These are phyloP conservation scores for Fusarium sp. DNA, from an alignment of 2,329 filamentous ascomycete genomes.

Conservation along the genomic window DNA sequence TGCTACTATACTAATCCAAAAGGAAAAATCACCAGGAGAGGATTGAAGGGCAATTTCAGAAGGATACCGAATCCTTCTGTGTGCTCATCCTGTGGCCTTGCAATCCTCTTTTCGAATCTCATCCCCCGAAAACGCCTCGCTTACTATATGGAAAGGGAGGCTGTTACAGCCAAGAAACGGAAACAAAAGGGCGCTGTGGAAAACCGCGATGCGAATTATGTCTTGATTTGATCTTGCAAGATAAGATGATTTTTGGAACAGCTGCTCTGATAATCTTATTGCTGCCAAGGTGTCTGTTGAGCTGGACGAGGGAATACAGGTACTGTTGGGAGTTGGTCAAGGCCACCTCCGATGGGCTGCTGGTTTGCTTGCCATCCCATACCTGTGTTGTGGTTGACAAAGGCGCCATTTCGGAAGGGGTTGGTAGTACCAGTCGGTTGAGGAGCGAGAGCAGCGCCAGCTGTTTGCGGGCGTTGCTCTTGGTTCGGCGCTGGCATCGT, in stretches of 20 bases:
- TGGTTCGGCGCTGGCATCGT: constrained; percentile 42
- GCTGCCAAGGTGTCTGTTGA: constrained; percentile 70
- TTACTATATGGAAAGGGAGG: constrained; percentile 44
- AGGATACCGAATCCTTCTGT: neutral
- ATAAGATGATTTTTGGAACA: neutral
- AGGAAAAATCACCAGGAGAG: constrained; percentile 20
- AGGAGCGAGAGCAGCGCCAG: constrained; percentile 65
- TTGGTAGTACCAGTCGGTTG: constrained; percentile 92
- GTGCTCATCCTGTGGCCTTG: constrained; percentile 16
- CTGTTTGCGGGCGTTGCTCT: constrained; percentile 57
- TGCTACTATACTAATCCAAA: constrained; percentile 42
- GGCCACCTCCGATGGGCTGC: constrained; percentile 80
- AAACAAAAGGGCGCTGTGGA: constrained; percentile 11
- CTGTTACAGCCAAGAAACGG: constrained; percentile 35
- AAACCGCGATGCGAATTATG: constrained; percentile 15
- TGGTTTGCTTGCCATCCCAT: constrained; percentile 86
- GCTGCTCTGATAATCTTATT: constrained; percentile 43
- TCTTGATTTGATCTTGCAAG: neutral
- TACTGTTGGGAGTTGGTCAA: constrained; percentile 81
- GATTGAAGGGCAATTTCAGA: constrained; percentile 3
- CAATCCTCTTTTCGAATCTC: constrained; percentile 38
- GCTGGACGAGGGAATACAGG: constrained; percentile 87
- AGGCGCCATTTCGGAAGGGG: constrained; percentile 90
- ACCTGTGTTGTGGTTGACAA: constrained; percentile 89
- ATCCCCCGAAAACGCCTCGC: constrained; percentile 47